Conservation (phyloP, 176 grass and related monocot species). For the Ensete glaucum region DNA sequence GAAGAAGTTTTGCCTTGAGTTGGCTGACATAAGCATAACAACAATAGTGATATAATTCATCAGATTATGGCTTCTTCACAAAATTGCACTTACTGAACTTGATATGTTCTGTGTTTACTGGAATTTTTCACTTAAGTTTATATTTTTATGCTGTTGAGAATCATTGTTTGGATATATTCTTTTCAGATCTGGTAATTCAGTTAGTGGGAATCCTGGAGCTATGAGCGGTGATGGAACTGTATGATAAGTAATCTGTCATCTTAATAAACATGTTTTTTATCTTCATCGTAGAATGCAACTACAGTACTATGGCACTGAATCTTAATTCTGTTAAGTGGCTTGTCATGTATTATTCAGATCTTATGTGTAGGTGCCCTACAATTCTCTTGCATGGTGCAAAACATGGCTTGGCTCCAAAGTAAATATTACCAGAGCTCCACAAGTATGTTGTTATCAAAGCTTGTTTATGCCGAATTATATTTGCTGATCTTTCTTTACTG, state of each 20-base stretch:
- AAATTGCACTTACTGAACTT: background rate
- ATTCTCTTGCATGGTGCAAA: constrained; percentile 98
- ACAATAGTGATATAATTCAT: background rate
- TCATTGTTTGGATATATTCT: constrained; percentile 30
- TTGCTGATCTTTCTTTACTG: background rate
- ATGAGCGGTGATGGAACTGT: constrained; percentile 82
- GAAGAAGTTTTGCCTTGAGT: background rate
- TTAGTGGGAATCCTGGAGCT: constrained; percentile 60
- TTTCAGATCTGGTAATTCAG: constrained; percentile 90
- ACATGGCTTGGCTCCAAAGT: constrained; percentile 94
- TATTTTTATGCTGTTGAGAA: background rate
- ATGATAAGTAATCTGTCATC: constrained; percentile 23
- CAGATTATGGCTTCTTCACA: background rate
- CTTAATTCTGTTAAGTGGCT: background rate
- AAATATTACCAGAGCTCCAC: constrained; percentile 86
- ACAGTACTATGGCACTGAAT: background rate
- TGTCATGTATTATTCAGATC: background rate
- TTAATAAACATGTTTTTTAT: background rate
- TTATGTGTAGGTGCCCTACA: constrained; percentile 63
- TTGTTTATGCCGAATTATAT: background rate
- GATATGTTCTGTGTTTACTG: background rate
- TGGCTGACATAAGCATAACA: background rate
- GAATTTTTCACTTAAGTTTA: background rate
- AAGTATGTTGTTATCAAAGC: constrained; percentile 34
- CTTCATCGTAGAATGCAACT: too few relatives aligned